phyloP scores from a whole-genome alignment of 1,284 basidiomycete species.

The Xerocomus nothofagi region DNA sequence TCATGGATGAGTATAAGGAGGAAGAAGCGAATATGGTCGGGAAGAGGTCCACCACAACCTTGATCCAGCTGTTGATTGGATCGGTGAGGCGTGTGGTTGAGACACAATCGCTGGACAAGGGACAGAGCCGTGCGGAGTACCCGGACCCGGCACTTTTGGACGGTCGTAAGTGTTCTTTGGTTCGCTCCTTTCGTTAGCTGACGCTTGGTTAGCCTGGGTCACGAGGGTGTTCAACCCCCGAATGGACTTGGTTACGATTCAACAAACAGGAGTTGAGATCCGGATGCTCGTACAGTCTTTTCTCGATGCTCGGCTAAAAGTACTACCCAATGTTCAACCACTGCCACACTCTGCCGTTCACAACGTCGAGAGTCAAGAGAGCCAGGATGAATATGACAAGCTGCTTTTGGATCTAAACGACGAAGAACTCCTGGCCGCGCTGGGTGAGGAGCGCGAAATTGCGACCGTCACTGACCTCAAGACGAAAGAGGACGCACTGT shows the following conservation, averaged over 20 bases:
- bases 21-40: conserved; percentile 15
- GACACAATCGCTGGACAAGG: conserved; percentile 45
- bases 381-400: conserved; percentile 69
- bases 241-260: conserved; percentile 35
- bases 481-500: conserved; percentile 43
- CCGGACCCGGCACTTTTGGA: conserved; percentile 68
- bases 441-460: conserved; percentile 42
- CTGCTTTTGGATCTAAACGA: conserved; percentile 62
- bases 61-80: conserved; percentile 56
- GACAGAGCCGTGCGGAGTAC: conserved; percentile 41
- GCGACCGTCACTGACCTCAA: conserved; percentile 31
- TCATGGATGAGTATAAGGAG: conserved; percentile 60
- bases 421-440: conserved; percentile 52
- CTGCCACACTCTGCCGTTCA: conserved; percentile 34
- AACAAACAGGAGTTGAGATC: conserved; percentile 34
- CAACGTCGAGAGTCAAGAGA: conserved; percentile 57
- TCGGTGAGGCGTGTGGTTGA: conserved; percentile 63
- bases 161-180: conserved; percentile 47
- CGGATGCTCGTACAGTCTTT: conserved; percentile 57
- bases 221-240: conserved; percentile 54
- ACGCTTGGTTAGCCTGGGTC: conserved; percentile 56
- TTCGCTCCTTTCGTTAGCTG: conserved; percentile 4
- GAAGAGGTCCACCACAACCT: conserved; percentile 30
- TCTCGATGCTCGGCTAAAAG: conserved; percentile 56
- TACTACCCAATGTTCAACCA: conserved; percentile 49